Evolutionary conservation across 23 red algal species (phyloP).

Genomic region (Pyropia haitanensis): DNA sequence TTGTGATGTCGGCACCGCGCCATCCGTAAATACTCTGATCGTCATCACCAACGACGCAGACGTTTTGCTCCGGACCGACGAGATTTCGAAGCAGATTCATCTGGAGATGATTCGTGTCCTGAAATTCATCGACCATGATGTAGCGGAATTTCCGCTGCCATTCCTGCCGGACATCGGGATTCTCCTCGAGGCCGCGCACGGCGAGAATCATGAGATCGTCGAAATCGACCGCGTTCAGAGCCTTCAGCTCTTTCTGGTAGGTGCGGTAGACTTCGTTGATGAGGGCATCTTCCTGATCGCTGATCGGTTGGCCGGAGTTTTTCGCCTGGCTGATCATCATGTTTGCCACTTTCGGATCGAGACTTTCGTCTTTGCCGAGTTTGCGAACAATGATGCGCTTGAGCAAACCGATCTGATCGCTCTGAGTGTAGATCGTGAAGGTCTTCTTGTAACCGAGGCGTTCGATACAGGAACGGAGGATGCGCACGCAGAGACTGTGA

Average conservation of each 20-base stretch:
- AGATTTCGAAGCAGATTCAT: neutral
- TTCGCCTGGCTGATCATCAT: too few relatives aligned
- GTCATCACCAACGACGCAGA: neutral
- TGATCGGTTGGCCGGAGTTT: too few relatives aligned
- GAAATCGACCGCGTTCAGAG: neutral
- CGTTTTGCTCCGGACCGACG: neutral
- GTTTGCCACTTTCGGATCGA: too few relatives aligned
- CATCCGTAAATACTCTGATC: conserved; percentile 12
- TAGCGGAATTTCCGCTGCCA: too few relatives aligned
- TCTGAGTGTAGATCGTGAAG: neutral
- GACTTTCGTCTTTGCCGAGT: too few relatives aligned
- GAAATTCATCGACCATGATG: neutral
- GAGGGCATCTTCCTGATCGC: neutral
- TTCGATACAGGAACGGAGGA: neutral
- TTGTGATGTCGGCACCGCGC: neutral
- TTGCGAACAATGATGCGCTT: too few relatives aligned
- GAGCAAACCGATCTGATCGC: too few relatives aligned
- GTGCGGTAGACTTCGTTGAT: neutral
- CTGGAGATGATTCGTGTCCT: neutral
- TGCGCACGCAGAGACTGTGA: neutral
- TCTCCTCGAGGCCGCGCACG: neutral
- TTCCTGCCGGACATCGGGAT: neutral
- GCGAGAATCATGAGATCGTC: neutral
- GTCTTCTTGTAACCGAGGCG: neutral
- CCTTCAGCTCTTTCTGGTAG: neutral